Base-by-base conservation (phyloP, 2,329 filamentous ascomycete genomes). In the Cytospora chrysosperma region DNA sequence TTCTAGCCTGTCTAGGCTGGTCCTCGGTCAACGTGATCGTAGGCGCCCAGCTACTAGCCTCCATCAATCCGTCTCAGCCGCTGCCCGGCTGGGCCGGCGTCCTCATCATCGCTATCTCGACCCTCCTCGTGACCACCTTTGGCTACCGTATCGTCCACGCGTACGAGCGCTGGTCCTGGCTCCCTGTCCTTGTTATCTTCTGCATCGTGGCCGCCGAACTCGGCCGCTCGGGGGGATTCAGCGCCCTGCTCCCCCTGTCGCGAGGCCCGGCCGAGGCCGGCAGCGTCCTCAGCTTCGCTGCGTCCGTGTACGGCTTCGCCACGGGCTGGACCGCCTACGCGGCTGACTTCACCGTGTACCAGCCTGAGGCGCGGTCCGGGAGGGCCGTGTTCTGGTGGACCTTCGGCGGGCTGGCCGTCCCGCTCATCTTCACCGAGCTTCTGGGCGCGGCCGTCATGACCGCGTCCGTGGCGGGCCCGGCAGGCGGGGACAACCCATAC, bases 331-430 rank as follows among this genome's bases (percentile, higher is more conserved):
- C 88, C 1, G 84, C 84, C 8, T 90, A 88, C 65, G 89, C 90
- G 0, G 88, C 89, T 10, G 91, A 94, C 72, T 94, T 93, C 74
- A 92, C 89, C 26, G 89, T 92, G 57, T 93, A 93, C 75, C 90
- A 93, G 70, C 89, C 90, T 0, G 78, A 81, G 3, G 80, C 76
- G 27, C 85, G 86, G 49, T 83, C 83, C 32, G 82, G 85, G 26
- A 73, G 73, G 50, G 86, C 86, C 65, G 80, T 93, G 65, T 94
- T 93, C 75, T 69, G 84, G 65, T 87, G 86, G 72, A 90, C 90
- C 32, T 91, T 87, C 73, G 72, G 78, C 27, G 91, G 91, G 12
- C 79, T 95, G 17, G 84, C 90, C 67, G 76, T 91, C 67, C 87
- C 90, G 1, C 83, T 94, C 1, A 78, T 90, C 65, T 93, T 94